Base-by-base conservation (phyloP, 306 rosid genomes). In the Castanospermum australe region DNA sequence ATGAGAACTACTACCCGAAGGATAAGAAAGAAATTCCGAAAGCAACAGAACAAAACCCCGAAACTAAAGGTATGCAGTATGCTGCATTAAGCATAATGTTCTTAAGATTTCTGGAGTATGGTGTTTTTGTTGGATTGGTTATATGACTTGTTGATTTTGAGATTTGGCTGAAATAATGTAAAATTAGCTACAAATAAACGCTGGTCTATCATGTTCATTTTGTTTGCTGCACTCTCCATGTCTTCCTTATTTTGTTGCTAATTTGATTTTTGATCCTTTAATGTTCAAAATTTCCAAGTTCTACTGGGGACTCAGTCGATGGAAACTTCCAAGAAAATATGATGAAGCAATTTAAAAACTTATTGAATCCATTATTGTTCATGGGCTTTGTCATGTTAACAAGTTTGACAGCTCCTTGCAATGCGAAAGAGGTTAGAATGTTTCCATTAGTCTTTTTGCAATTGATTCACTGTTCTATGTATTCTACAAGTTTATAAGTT, bases 371-470 rank as follows among this genome's bases (percentile, higher is more conserved):
- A n/a, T n/a, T n/a, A n/a, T n/a, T n/a, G n/a, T n/a, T n/a, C n/a
- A n/a, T n/a, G n/a, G n/a, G n/a, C n/a, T n/a, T n/a, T n/a, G n/a
- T n/a, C n/a, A n/a, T n/a, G n/a, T n/a, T n/a, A n/a, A n/a, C n/a
- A n/a, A n/a, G n/a, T n/a, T 75, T 83, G 33, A 39, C 56, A 55
- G 39, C 75, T 65, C 68, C 85, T 63, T 28, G 38, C 59, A 87
- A 86, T 8, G 84, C 80, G 73, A 67, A 84, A 65, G 87, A 89
- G 87, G 93, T 89, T 75, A 47, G 42, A 36, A 17, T 32, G 6
- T 30, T 47, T 30, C 24, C 32, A 9, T 36, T 48, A 14, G 15
- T 32, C 21, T 25, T 15, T 32, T 22, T 22, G 22, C 22, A 47
- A 24, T 24, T 13, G 4, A 5, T 45, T 44, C 24, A 15, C 32